Percentiles rank a stretch among this genome's conserved stretches.
phyloP scores from a whole-genome alignment of 179 eudicot species.

The Camellia oleifera region DNA sequence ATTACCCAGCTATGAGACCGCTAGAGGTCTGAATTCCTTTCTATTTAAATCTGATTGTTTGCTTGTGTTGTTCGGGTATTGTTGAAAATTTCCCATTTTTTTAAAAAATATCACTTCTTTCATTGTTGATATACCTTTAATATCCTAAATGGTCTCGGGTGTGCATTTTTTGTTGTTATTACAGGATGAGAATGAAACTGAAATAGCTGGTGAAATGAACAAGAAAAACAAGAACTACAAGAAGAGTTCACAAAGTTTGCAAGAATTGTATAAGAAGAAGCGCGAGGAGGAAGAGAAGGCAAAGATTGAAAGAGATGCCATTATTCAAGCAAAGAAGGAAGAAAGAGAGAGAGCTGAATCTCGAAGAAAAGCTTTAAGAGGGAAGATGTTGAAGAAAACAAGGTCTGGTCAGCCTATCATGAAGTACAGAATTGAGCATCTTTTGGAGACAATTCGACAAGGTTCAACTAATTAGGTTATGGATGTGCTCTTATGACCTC shows the following conservation, averaged over 20 bases:
- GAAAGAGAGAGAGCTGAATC: conserved; percentile 57
- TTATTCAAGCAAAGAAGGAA: conserved; percentile 56
- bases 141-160: background rate
- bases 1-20: conserved; percentile 22
- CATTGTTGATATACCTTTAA: background rate
- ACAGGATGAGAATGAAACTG: conserved; percentile 27
- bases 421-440: conserved; percentile 89
- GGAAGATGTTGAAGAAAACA: conserved; percentile 88
- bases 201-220: conserved; percentile 19
- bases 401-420: conserved; percentile 87
- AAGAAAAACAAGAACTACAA: conserved; percentile 35
- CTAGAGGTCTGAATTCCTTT: conserved; percentile 40
- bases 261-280: conserved; percentile 58
- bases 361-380: conserved; percentile 61
- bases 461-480: conserved; percentile 41
- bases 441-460: conserved; percentile 61
- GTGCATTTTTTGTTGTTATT: background rate
- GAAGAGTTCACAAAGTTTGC: conserved; percentile 45
- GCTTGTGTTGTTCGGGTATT: background rate
- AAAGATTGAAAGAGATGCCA: conserved; percentile 66
- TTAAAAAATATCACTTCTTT: background rate
- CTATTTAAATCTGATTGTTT: background rate
- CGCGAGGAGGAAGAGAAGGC: conserved; percentile 72
- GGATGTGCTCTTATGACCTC: background rate
- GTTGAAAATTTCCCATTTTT: background rate